Evolutionary conservation across 306 rosid genomes (phyloP), one percentile per base, ranked within the genome.

Genomic region (Bauhinia variegata): DNA sequence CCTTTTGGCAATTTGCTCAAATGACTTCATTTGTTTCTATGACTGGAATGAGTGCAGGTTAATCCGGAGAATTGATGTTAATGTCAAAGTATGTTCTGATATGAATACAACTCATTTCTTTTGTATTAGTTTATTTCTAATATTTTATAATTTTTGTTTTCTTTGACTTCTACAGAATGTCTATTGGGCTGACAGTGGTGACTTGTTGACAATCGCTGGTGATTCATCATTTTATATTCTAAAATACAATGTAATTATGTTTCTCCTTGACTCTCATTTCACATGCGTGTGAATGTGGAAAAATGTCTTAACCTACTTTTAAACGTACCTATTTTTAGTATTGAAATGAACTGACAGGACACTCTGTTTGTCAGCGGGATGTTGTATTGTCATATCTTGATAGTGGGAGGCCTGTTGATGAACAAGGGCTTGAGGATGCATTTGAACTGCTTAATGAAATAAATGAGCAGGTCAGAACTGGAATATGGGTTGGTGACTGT

Each of bases 401-500:
- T 73, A 76, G 88, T 37, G 88, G 91, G 73, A 81, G 79, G 59
- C 84, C 84, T 53, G 75, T 79, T 5, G 84, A 75, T 79, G 89
- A 84, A 44, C 89, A 81, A 75, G 87, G 89, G 56, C 82, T 84
- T 41, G 87, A 81, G 69, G 92, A 87, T 79, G 84, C 92, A 18
- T 84, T 87, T 58, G 85, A 87, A 69, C 84, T 84, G 64, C 84
- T 82, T 18, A 85, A 81, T 79, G 85, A 84, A 79, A 72, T 75
- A 73, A 84, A 82, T 72, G 92, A 87, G 68, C 87, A 80, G 38
- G 87, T 79, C 56, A 81, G 82, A 59, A 79, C 92, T 79, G 92
- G 87, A 55, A 5, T 79, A 37, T 84, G 89, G 87, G 92, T 87
- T 65, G 92, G 87, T 59, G 89, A 84, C 76, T 87, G 89, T 75